These are phyloP conservation scores for Collybia sp. DNA, from an alignment of 768 basidiomycete species.

Conservation along the genomic window DNA sequence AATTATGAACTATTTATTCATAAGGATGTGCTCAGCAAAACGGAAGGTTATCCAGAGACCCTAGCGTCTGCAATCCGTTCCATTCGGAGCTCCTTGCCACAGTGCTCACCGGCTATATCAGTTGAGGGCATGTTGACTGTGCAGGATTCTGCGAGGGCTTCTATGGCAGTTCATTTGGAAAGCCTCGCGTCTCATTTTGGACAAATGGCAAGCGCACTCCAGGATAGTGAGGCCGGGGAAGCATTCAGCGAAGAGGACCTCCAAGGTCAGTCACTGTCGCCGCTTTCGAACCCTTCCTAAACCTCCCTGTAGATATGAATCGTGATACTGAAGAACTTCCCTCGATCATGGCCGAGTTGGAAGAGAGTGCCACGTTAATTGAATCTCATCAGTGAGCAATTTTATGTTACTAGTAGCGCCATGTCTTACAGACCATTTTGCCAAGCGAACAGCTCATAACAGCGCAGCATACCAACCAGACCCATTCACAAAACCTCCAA, in stretches of 20 bases:
- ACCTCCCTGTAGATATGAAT: slow-evolving; percentile 55
- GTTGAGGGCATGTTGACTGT: slow-evolving; percentile 44
- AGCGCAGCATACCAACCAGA: slow-evolving; percentile 36
- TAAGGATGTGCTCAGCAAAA: slow-evolving; percentile 61
- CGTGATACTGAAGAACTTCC: slow-evolving; percentile 78
- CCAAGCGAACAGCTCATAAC: slow-evolving; percentile 46
- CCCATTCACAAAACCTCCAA: slow-evolving; percentile 45
- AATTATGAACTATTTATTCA: background rate
- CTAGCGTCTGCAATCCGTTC: slow-evolving; percentile 49
- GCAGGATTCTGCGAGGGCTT: slow-evolving; percentile 52
- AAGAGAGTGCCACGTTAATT: slow-evolving; percentile 51
- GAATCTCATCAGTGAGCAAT: slow-evolving; percentile 51
- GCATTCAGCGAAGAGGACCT: slow-evolving; percentile 65
- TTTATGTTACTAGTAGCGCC: background rate
- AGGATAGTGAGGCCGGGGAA: slow-evolving; percentile 67
- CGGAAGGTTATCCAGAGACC: slow-evolving; percentile 64
- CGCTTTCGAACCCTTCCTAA: background rate
- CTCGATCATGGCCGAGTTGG: slow-evolving; percentile 67
- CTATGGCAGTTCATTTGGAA: slow-evolving; percentile 75
- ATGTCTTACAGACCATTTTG: background rate
- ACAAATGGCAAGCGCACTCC: slow-evolving; percentile 66
- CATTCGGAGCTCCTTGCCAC: slow-evolving; percentile 50
- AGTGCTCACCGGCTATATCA: slow-evolving; percentile 16
- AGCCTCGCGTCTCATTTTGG: slow-evolving; percentile 72
- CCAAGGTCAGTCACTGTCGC: slow-evolving; percentile 37